Evolutionary conservation across 148 eudicot genomes (phyloP), one percentile per base, ranked within the genome.

Genomic region (Vaccinium vitisidaea): DNA sequence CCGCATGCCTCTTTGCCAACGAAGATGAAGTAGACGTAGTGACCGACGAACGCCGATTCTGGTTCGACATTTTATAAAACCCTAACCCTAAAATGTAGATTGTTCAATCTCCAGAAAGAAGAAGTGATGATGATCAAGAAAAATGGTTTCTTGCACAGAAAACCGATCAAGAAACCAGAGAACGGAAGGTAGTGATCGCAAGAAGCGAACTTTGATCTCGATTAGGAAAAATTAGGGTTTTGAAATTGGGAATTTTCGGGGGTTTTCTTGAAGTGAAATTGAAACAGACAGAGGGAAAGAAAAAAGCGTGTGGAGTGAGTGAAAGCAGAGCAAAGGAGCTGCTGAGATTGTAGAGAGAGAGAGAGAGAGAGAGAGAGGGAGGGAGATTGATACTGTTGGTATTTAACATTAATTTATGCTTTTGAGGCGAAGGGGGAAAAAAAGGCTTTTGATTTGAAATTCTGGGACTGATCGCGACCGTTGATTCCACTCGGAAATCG

Each of bases 1-100:
- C 95, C 84, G 91, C 89, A 19, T 87, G 89, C 48, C 95, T 74
- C 86, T 92, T 92, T 80, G 88, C 90, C 82, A 85, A 32, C 27
- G 83, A 79, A 14, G 92, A 88, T 4, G 90, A 69, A 54, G 88
- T 25, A 19, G 89, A 69, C 49, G 88, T 25, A 19, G 89, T 81
- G 27, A 83, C 30, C 83, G 86, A 86, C 23, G 89, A 84, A 73
- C 92, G 88, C 80, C 91, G 84, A 84, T 83, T 85, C 84, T 88
- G 89, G n/a, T 84, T 87, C 81, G 92, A 58, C 91, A 88, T 84
- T 71, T 43, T 59, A n/a, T 23, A 50, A 67, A 53, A 19, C 78
- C 63, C 19, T 9, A 59, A 80, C 63, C 76, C 36, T 25, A 23
- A 23, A 63, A 43, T 48, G 11, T 63, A 84, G 19, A 67, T 75